These are phyloP conservation scores for Croton laevigatus DNA, from an alignment of 441 rosid species.

Conservation along the genomic window DNA sequence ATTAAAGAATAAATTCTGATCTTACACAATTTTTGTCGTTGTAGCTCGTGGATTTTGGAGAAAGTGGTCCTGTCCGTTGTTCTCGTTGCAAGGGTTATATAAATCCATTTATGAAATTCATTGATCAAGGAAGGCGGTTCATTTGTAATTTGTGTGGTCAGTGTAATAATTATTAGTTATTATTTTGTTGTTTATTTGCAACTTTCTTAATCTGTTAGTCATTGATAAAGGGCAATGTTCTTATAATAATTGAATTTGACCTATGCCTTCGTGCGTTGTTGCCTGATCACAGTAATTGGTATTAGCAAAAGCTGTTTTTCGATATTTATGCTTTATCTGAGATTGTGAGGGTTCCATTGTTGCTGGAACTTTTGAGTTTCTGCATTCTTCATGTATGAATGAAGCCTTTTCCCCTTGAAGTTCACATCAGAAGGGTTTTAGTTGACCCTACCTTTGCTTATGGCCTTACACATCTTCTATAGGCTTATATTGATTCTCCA, in stretches of 20 bases:
- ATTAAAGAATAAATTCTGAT: not conserved
- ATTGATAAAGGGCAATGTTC: not conserved
- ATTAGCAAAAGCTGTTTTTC: not conserved
- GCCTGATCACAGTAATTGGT: not conserved
- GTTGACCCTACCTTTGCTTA: not conserved
- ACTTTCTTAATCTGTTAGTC: not conserved
- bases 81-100: constrained; percentile 88
- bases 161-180: constrained; percentile 17
- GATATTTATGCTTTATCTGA: constrained; percentile 5
- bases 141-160: constrained; percentile 79
- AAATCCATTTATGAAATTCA: constrained; percentile 78
- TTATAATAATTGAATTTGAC: not conserved
- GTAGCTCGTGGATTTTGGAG: constrained; percentile 90
- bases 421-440: not conserved
- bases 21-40: constrained; percentile 16
- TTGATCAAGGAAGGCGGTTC: constrained; percentile 78
- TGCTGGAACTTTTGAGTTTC: constrained; percentile 9
- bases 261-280: not conserved
- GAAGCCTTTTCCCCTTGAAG: not conserved
- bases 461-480: not conserved
- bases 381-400: not conserved
- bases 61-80: constrained; percentile 79
- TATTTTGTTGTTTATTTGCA: not conserved
- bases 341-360: constrained; percentile 3
- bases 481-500: not conserved